phyloP scores from a whole-genome alignment of 805 yeast species.

The Yueomyces sp. region DNA sequence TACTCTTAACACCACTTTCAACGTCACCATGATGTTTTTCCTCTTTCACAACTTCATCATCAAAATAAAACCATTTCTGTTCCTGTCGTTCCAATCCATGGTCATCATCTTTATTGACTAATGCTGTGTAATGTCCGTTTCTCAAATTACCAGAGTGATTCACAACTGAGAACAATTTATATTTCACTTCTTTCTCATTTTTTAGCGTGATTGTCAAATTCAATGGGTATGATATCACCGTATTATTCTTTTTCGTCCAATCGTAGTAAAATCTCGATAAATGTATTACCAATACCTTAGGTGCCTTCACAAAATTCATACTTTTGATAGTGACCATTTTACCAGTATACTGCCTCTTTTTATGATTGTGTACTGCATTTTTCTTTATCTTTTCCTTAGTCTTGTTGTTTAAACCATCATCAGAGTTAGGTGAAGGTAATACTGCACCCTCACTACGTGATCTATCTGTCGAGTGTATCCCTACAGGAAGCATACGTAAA shows the following conservation, averaged over 20 bases:
- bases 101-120: conserved; percentile 36
- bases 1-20: conserved; percentile 24
- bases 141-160: conserved; percentile 59
- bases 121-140: conserved; percentile 67
- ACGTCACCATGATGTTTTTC: conserved; percentile 35
- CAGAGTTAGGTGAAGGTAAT: conserved; percentile 28
- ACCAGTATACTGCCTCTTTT: conserved; percentile 2
- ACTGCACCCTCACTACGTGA: conserved; percentile 22
- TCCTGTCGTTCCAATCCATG: conserved; percentile 20
- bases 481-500: conserved; percentile 3
- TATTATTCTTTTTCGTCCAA: conserved; percentile 38
- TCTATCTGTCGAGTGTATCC: neutral
- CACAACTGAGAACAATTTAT: conserved; percentile 47
- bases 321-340: conserved; percentile 44
- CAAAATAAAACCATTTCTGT: conserved; percentile 62
- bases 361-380: neutral
- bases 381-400: conserved; percentile 9
- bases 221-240: conserved; percentile 43
- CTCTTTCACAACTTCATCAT: conserved; percentile 46
- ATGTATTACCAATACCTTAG: conserved; percentile 69
- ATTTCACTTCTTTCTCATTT: conserved; percentile 25
- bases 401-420: conserved; percentile 59
- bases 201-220: conserved; percentile 34
- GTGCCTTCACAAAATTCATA: conserved; percentile 63
- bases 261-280: conserved; percentile 61